Base-by-base conservation (phyloP, 805 yeast species). In the Starmerella riodocensis region DNA sequence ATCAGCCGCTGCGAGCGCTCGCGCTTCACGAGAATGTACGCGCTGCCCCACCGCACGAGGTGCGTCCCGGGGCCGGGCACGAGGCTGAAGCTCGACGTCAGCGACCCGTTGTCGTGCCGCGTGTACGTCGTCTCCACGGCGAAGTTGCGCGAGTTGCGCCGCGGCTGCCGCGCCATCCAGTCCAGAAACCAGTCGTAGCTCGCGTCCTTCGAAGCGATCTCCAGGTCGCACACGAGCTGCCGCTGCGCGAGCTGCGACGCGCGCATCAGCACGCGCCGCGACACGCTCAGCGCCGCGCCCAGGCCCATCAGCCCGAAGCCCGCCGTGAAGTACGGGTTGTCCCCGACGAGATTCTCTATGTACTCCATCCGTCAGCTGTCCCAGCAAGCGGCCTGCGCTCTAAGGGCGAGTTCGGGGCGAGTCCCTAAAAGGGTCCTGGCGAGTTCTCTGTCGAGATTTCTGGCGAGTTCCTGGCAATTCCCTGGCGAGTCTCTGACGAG, bases 11-110 rank as follows among this genome's bases (percentile, higher is more conserved):
- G 91, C 1, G 93, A 80, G 50, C 98, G 69, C 56, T 91, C 97
- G 42, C 98, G 71, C 49, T 77, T 81, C 17, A 91, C 84, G 43
- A 79, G 67, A 72, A 91, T 80, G 62, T 75, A 85, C 0, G 95
- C 94, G 7, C 88, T 88, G 49, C 76, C 71, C 60, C 88, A 91
- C 46, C 71, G 66, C 43, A 91, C 74, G 62, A 88, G 67, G 58
- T 91, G 98, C 51, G 78, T 81, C 3, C 98, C 98, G 0, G 96
- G 96, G 18, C 98, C 98, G 0, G 98, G 98, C 13, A 91, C 96
- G 40, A 91, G 71, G 34, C 84, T 74, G 57, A 91, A 86, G 42
- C 76, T 80, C 3, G 98, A 84, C 8, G 78, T 68, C 2, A 85
- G 82, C 1, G 93, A 73, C 0, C 97, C 97, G 54, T 88, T 88